Conservation (phyloP, 2,329 filamentous ascomycete genomes). For the Curvularia eragrostidis region DNA sequence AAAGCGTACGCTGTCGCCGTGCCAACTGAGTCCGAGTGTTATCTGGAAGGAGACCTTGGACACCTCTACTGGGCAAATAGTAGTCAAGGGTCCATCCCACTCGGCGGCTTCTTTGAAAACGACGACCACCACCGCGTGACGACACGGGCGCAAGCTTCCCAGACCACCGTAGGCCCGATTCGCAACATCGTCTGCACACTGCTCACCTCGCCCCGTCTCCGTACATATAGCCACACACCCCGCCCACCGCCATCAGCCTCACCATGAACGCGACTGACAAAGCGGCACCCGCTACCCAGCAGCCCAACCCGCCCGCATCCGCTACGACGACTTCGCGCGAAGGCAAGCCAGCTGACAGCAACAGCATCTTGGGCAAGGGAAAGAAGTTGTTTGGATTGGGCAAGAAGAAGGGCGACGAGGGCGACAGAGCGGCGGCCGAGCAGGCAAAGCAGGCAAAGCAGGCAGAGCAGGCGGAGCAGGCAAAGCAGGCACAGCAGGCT, state of each 20-base stretch:
- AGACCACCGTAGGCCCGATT: slow-evolving; percentile 16
- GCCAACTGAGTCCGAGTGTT: not conserved
- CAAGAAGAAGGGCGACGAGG: slow-evolving; percentile 43
- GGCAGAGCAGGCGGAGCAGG: not conserved
- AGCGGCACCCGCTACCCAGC: slow-evolving; percentile 14
- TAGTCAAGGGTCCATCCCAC: slow-evolving; percentile 23
- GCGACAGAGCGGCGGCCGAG: slow-evolving; percentile 18
- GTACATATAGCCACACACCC: not conserved
- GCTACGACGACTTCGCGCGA: slow-evolving; percentile 28
- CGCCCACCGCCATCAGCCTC: not conserved
- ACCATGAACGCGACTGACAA: slow-evolving; percentile 19
- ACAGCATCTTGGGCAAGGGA: slow-evolving; percentile 40
- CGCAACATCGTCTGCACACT: slow-evolving; percentile 11
- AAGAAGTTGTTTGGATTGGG: slow-evolving; percentile 49
- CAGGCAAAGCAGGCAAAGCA: slow-evolving; percentile 17
- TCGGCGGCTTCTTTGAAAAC: slow-evolving; percentile 17
- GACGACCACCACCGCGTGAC: slow-evolving; percentile 19
- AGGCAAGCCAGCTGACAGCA: slow-evolving; percentile 33
- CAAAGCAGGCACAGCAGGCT: slow-evolving; percentile 4
- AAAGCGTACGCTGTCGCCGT: not conserved
- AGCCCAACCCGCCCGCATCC: slow-evolving; percentile 22
- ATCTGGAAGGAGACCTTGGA: not conserved
- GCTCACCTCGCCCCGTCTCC: not conserved
- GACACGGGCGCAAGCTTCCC: slow-evolving; percentile 12
- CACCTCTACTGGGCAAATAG: not conserved